phyloP scores from a whole-genome alignment of 495 filamentous ascomycete species.

The Pseudotulostoma volvatum region DNA sequence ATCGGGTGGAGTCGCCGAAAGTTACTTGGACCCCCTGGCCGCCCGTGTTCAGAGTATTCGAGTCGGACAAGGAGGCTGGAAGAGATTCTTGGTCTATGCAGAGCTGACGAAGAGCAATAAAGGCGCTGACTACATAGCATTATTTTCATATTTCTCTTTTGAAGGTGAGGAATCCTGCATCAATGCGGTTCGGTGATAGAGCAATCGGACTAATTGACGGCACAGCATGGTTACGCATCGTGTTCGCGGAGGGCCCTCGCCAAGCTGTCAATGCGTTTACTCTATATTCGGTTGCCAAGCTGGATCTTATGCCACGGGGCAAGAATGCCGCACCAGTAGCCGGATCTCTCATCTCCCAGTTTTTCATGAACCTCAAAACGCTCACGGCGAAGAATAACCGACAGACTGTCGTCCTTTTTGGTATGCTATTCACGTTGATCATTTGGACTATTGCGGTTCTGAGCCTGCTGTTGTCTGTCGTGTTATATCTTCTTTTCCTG shows the following conservation, averaged over 20 bases:
- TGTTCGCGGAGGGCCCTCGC: slow-evolving; percentile 81
- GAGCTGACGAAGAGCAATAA: slow-evolving; percentile 85
- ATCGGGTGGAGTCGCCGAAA: slow-evolving; percentile 72
- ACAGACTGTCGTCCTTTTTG: slow-evolving; percentile 64
- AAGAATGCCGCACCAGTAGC: slow-evolving; percentile 35
- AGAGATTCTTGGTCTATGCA: slow-evolving; percentile 79
- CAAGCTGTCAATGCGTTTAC: slow-evolving; percentile 80
- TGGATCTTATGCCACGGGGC: slow-evolving; percentile 48
- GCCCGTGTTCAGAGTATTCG: slow-evolving; percentile 68
- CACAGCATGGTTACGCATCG: slow-evolving; percentile 67
- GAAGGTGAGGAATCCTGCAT: slow-evolving; percentile 41
- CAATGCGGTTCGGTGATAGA: background rate
- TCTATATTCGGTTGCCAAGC: slow-evolving; percentile 58
- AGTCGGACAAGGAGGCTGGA: slow-evolving; percentile 52
- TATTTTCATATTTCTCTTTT: slow-evolving; percentile 91
- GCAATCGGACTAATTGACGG: slow-evolving; percentile 7
- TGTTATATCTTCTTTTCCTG: slow-evolving; percentile 75
- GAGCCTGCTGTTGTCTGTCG: slow-evolving; percentile 49
- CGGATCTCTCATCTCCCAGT: slow-evolving; percentile 35
- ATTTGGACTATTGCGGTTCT: slow-evolving; percentile 77
- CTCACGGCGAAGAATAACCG: slow-evolving; percentile 53
- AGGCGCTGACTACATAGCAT: slow-evolving; percentile 74
- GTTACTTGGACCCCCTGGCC: slow-evolving; percentile 75
- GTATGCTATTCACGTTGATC: slow-evolving; percentile 82
- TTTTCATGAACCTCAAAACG: slow-evolving; percentile 60